Evolutionary conservation across 148 eudicot genomes (phyloP).

Genomic region (Selenicereus undatus): DNA sequence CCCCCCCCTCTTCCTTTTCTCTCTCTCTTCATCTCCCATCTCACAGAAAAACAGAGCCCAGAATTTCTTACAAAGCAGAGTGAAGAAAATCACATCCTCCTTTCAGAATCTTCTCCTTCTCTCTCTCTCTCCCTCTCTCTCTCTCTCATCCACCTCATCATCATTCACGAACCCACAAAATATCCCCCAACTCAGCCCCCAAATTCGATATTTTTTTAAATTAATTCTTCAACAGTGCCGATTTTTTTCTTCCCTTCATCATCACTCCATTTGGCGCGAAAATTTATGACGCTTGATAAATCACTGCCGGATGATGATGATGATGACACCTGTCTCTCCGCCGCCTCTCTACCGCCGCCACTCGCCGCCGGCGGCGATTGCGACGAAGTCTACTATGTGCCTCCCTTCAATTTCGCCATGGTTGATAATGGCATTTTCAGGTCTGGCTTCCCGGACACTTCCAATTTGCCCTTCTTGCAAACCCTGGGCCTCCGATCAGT

Average conservation of each 20-base stretch:
- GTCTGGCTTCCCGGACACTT: conserved; percentile 40
- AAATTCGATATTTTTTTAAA: not conserved
- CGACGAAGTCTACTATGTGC: conserved; percentile 25
- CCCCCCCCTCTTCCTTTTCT: no score
- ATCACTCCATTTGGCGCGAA: conserved; percentile 28
- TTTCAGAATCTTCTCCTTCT: not conserved
- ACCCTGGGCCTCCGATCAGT: conserved; percentile 51
- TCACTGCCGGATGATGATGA: conserved; percentile 25
- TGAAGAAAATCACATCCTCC: not conserved
- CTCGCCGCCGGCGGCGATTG: conserved; percentile 10
- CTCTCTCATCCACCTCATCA: not conserved
- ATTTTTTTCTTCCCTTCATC: not conserved
- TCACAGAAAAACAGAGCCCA: no score
- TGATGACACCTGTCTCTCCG: not conserved
- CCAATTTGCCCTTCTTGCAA: conserved; percentile 38
- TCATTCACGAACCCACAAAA: not conserved
- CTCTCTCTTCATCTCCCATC: no score
- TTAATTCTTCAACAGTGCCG: not conserved
- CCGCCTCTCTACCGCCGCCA: conserved; percentile 8
- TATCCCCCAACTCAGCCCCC: not conserved
- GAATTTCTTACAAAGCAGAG: not conserved
- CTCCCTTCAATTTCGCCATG: conserved; percentile 50
- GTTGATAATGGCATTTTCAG: conserved; percentile 47
- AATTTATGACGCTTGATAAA: conserved; percentile 26
- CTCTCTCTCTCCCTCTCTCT: conserved; percentile 9